Evolutionary conservation across 352 stramenopile genomes (phyloP), one percentile per base, ranked within the genome.

Genomic region (Pythium insidiosum): DNA sequence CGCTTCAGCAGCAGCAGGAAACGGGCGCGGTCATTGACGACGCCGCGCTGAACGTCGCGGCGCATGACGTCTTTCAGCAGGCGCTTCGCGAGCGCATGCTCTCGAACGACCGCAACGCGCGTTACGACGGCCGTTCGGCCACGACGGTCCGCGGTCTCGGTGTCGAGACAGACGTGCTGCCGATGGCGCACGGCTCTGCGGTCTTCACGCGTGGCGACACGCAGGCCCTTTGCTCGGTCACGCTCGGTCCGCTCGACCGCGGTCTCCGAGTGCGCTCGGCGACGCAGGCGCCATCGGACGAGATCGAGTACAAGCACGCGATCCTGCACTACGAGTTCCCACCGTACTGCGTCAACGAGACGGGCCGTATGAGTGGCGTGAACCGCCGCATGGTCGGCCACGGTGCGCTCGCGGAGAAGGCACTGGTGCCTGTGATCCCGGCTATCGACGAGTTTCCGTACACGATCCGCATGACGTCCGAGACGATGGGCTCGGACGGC

Each of bases 311-410:
- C 28, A 88, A 92, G 51, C 68, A 90, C 46, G 77, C 79, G 43
- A 98, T 99, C 67, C 72, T 99, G 48, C 95, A 99, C 67, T 99
- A 99, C 54, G 89, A 99, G 52, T 99, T 99, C 67, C 95, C 96
- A 10, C 88, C 94, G 1, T 99, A 97, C 68, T 97, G 83, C 52
- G 95, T 99, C 12, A 98, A 97, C 35, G 93, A 97, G 47, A 95
- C 90, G 15, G 95, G 96, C 21, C 68, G 84, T 33, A 61, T 94
- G 16, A 70, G 71, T 29, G 86, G 84, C 23, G 62, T 73, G 2
- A 95, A 96, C 53, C 73, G 88, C 47, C 77, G 96, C 56, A 97
- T 98, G 88, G 76, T 99, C 39, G 96, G 81, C 40, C 96, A 99
- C 57, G 96, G 96, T 18, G 96, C 96, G 38, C 68, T 99, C 22